Evolutionary conservation across 495 filamentous ascomycete genomes (phyloP), one percentile per base, ranked within the genome.

Genomic region (Podospora bellae-mahoneyi): DNA sequence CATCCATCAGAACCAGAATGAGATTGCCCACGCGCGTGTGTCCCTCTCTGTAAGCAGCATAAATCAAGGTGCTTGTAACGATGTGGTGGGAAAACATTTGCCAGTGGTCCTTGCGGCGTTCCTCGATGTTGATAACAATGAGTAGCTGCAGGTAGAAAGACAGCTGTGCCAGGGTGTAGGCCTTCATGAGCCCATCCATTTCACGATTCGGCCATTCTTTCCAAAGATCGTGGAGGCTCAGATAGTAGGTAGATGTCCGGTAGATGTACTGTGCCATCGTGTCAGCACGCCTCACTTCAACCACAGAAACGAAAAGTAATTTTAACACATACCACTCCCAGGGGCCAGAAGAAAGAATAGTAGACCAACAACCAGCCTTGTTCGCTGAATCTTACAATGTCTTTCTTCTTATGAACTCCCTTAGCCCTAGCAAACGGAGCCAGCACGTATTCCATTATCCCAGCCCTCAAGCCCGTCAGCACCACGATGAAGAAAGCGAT

Each of bases 31-130:
- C 93, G 61, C 90, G 89, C 28, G 89, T 94, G 73, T 92, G 88
- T 72, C 91, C 88, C 73, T 93, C 96, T 69, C 88, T 84, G 74
- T 98, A 99, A 59, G 89, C 92, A 16, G 85, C 83, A 71, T 88
- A 87, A 63, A 98, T 88, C 57, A 99, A 84, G 20, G 82, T 81
- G 77, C 89, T 90, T 23, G 95, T 99, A 73, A 97, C 88, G 72
- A 97, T 86, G 77, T 99, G 95, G 78, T 99, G 95, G 13, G 88
- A 89, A 66, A 98, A 88, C 96, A 97, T 97, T 77, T 98, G 95
- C 76, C 87, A 89, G 77, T 97, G 90, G 73, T 99, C 95, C 78
- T 99, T 99, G 63, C 95, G 84, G 69, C 91, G 86, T 79, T 96
- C 89, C 77, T 99, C 96, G 68, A 98, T 91, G 78, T 98, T 90